Evolutionary conservation across 2,329 filamentous ascomycete genomes (phyloP), one percentile per base, ranked within the genome.

Genomic region (Colletotrichum cuscutae): DNA sequence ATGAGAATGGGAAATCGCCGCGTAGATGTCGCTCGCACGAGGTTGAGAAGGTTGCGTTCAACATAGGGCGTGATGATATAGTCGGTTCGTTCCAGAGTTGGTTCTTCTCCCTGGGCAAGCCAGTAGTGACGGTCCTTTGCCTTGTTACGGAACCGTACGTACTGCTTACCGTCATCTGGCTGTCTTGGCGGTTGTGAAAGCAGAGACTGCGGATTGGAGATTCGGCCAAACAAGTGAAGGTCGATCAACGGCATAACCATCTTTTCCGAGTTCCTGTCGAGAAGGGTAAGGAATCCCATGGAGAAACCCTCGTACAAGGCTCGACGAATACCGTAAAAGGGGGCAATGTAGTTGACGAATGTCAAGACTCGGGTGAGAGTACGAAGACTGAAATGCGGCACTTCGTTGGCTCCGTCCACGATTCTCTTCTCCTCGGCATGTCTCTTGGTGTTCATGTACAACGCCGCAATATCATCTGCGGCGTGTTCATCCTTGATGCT

Each of bases 11-110:
- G 97, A 80, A 98, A 99, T 61, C 94, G 91, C 46, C 95, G 87
- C 5, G 96, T 99, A 0, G 96, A 98, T 19, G 95, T 95, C 3
- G 97, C 97, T 78, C 97, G 90, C 12, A 98, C 96, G 32, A 99
- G 85, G 78, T 99, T 99, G 77, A 98, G 90, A 76, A 99, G 88
- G 76, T 99, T 99, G 64, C 94, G 92, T 82, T 97, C 94, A 26
- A 99, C 95, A 75, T 97, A 99, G 0, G 94, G 93, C 0, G 97
- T 99, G 74, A 98, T 94, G 79, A 99, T 98, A 82, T 99, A 99
- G 81, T 98, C 94, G 0, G 91, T 86, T 74, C 97, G 92, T 70
- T 95, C 90, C 75, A 94, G 88, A 0, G 91, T 88, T 37, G 86
- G 80, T 71, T 92, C 85, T 4, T 87, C 84, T 37, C 97, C 97